Evolutionary conservation across 2,329 filamentous ascomycete species (phyloP).

Genomic region (Aspergillus sergii): DNA sequence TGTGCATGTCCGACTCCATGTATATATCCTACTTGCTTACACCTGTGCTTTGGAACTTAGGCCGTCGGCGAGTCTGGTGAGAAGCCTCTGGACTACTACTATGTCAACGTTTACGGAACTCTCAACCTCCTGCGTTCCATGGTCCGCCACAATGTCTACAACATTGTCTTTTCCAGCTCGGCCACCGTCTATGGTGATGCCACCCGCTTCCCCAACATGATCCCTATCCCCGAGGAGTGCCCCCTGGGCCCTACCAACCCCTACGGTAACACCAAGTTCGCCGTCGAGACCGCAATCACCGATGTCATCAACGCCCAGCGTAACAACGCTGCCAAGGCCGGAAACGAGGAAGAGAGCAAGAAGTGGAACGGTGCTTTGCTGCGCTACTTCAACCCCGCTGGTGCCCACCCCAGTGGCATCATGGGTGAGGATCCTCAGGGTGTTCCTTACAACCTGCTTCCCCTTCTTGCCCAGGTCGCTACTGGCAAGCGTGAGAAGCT

Average conservation of each 20-base stretch:
- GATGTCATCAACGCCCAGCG: conserved; percentile 88
- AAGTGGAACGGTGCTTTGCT: conserved; percentile 93
- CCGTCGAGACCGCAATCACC: conserved; percentile 87
- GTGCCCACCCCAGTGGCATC: conserved; percentile 89
- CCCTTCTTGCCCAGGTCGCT: conserved; percentile 91
- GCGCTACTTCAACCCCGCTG: conserved; percentile 97
- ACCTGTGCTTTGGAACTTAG: conserved; percentile 47
- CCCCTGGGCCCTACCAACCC: conserved; percentile 96
- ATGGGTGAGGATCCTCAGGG: conserved; percentile 99
- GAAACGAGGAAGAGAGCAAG: conserved; percentile 67
- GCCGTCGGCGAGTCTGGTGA: conserved; percentile 94
- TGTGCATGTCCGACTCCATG: conserved; percentile 33
- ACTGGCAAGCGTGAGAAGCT: conserved; percentile 94
- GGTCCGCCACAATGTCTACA: conserved; percentile 85
- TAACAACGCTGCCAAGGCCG: conserved; percentile 76
- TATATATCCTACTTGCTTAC: not conserved
- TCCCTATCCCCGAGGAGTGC: conserved; percentile 96
- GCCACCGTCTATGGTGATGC: conserved; percentile 98
- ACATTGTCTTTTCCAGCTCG: conserved; percentile 98
- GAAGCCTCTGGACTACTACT: conserved; percentile 96
- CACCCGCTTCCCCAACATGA: conserved; percentile 95
- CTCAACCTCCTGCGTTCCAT: conserved; percentile 85
- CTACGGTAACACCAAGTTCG: conserved; percentile 94
- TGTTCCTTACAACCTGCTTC: conserved; percentile 92
- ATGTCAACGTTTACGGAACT: conserved; percentile 92